phyloP scores from a whole-genome alignment of 129 eudicot genomes.

The Oenanthe sinensis region DNA sequence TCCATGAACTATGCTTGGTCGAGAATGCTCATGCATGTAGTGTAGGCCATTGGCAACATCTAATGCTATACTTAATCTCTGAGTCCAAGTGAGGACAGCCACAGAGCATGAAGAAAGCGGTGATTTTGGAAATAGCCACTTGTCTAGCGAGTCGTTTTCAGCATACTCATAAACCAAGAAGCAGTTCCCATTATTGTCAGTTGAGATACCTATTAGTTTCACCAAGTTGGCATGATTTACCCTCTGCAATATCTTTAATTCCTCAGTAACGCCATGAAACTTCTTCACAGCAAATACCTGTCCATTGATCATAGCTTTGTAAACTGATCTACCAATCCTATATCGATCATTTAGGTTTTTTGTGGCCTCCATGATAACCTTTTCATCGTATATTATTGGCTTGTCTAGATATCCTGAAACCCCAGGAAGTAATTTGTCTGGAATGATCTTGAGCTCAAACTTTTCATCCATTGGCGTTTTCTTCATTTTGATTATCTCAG shows the following conservation, averaged over 20 bases:
- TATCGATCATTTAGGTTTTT: constrained; percentile 44
- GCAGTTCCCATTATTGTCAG: constrained; percentile 35
- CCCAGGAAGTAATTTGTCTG: constrained; percentile 59
- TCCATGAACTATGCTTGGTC: constrained; percentile 66
- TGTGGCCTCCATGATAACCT: constrained; percentile 65
- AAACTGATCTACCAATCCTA: constrained; percentile 63
- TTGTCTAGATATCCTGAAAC: constrained; percentile 67
- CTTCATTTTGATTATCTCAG: constrained; percentile 31
- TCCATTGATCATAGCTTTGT: constrained; percentile 47
- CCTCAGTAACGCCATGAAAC: constrained; percentile 32
- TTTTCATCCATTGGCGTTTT: constrained; percentile 28
- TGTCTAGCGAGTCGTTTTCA: constrained; percentile 66
- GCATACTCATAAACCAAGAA: constrained; percentile 68
- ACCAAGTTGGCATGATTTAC: constrained; percentile 70
- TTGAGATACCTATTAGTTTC: constrained; percentile 59
- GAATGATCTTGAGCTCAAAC: constrained; percentile 32
- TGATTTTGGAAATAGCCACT: constrained; percentile 39
- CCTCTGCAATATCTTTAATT: constrained; percentile 58
- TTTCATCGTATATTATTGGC: constrained; percentile 37
- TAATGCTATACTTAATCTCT: constrained; percentile 46
- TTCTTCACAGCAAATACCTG: constrained; percentile 59
- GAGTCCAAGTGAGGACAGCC: constrained; percentile 46
- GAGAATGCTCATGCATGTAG: constrained; percentile 75
- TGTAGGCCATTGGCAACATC: constrained; percentile 74
- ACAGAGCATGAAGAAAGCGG: constrained; percentile 24